These are phyloP conservation scores for Rhododendron ferrugineum DNA, from an alignment of 148 eudicot species.

Conservation along the genomic window DNA sequence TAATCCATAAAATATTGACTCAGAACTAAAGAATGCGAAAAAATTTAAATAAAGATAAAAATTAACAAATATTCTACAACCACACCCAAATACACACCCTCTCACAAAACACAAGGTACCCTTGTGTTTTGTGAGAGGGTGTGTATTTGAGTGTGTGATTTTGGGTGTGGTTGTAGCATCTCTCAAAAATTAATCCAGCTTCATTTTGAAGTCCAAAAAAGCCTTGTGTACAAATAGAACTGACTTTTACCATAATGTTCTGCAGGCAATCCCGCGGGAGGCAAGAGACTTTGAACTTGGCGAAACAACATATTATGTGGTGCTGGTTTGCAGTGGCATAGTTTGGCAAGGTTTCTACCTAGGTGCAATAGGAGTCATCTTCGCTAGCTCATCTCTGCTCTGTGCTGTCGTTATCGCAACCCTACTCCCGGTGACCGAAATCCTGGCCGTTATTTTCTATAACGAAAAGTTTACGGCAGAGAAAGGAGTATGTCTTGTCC, in stretches of 20 bases:
- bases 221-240: not conserved
- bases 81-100: no score
- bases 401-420: constrained; percentile 40
- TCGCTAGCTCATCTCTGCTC: constrained; percentile 38
- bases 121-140: no score
- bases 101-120: no score
- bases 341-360: constrained; percentile 47
- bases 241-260: not conserved
- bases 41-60: not conserved
- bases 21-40: not conserved
- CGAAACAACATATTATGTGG: constrained; percentile 20
- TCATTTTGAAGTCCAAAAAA: no score
- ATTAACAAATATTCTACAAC: no score
- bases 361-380: constrained; percentile 43
- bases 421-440: constrained; percentile 37
- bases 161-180: no score
- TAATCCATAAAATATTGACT: not conserved
- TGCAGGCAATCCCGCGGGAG: constrained; percentile 37
- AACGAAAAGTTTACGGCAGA: constrained; percentile 37
- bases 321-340: constrained; percentile 28
- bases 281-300: constrained; percentile 33
- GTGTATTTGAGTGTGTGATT: no score
- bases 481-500: constrained; percentile 39
- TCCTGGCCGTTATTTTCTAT: constrained; percentile 37
- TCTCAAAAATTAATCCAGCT: no score